These are phyloP conservation scores for Ceriops decandra DNA, from an alignment of 345 rosid genomes.

Conservation along the genomic window DNA sequence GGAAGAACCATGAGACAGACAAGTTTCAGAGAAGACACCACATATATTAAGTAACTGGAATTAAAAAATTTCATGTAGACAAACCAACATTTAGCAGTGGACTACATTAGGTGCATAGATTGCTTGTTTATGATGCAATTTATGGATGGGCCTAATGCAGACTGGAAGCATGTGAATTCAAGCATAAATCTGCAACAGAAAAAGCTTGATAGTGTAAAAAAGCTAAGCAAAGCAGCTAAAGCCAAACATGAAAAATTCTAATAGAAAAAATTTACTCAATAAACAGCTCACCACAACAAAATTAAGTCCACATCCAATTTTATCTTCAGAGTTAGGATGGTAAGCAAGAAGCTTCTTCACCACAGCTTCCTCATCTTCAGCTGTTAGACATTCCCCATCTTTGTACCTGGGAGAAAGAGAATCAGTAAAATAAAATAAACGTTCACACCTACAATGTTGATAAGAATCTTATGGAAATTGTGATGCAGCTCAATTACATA, in stretches of 20 bases:
- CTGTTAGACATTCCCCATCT: conserved; percentile 64
- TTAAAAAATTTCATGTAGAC: neutral
- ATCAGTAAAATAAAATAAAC: conserved; percentile 5
- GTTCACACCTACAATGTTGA: neutral
- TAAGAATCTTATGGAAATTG: neutral
- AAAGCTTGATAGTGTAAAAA: neutral
- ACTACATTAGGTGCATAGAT: neutral
- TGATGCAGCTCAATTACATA: neutral
- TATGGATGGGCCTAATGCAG: neutral
- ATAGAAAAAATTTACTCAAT: neutral
- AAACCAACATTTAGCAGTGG: neutral
- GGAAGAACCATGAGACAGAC: neutral
- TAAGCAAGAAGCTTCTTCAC: conserved; percentile 63
- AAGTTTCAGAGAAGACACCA: no score
- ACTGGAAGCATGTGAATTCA: neutral
- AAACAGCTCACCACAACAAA: conserved; percentile 56
- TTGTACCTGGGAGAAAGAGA: conserved; percentile 45
- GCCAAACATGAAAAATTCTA: neutral
- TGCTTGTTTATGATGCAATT: neutral
- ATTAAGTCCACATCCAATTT: conserved; percentile 79
- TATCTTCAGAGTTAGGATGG: conserved; percentile 76
- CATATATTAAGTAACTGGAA: neutral
- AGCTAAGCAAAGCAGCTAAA: neutral
- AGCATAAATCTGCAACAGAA: neutral
- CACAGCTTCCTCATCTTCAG: conserved; percentile 57